A percentile compares a stretch with the other conserved stretches of the same genome.
These are phyloP conservation scores for Margaritispora aquatica DNA, from an alignment of 495 filamentous ascomycete genomes.

Conservation along the genomic window DNA sequence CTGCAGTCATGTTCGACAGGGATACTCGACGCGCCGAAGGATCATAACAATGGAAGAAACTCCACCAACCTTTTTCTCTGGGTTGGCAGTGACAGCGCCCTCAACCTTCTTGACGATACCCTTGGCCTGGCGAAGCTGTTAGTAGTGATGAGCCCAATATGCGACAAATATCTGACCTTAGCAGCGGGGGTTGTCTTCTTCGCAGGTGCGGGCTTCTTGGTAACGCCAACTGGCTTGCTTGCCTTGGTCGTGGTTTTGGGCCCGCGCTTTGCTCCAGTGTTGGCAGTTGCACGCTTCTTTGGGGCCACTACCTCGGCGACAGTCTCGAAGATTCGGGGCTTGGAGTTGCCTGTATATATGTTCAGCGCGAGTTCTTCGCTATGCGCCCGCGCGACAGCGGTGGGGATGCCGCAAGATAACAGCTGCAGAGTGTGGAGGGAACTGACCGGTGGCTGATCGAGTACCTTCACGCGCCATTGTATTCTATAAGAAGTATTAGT, in stretches of 20 bases:
- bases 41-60: conserved; percentile 16
- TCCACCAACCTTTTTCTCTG: conserved; percentile 24
- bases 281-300: conserved; percentile 30
- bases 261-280: conserved; percentile 38
- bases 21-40: conserved; percentile 19
- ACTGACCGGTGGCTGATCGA: conserved; percentile 38
- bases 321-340: conserved; percentile 44
- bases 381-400: conserved; percentile 17
- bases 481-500: conserved; percentile 20
- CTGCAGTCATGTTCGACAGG: conserved; percentile 11
- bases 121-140: conserved; percentile 36
- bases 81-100: conserved; percentile 18
- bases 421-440: neutral
- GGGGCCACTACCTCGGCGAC: conserved; percentile 39
- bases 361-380: conserved; percentile 14
- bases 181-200: conserved; percentile 39
- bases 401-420: neutral
- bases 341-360: conserved; percentile 38
- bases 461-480: conserved; percentile 51
- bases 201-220: conserved; percentile 43
- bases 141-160: conserved; percentile 15
- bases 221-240: conserved; percentile 38
- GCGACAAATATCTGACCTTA: conserved; percentile 32
- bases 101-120: conserved; percentile 39
- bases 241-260: conserved; percentile 21